Conservation (phyloP, 176 grass and related monocot genomes). For the Carex kokanica region DNA sequence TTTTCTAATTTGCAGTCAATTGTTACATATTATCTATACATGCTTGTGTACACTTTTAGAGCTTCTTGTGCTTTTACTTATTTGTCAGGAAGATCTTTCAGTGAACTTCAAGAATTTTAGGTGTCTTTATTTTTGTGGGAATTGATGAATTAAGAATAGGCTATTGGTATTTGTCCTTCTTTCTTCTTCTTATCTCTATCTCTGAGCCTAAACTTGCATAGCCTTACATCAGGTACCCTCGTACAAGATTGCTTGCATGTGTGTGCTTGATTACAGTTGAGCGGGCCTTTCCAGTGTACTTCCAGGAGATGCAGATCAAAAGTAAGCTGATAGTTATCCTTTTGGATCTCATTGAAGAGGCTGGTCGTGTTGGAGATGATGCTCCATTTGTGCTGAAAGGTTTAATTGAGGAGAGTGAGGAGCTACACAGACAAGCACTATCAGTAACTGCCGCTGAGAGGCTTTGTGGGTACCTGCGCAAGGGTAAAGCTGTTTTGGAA, state of each 20-base stretch:
- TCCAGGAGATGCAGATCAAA: constrained; percentile 83
- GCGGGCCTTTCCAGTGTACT: constrained; percentile 52
- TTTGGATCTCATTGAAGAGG: constrained; percentile 89
- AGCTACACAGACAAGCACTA: constrained; percentile 81
- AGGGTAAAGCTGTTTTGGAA: constrained; percentile 45
- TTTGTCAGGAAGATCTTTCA: background rate
- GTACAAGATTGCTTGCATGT: constrained; percentile 86
- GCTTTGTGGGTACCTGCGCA: constrained; percentile 57
- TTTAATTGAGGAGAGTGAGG: constrained; percentile 74
- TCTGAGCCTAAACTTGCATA: constrained; percentile 11
- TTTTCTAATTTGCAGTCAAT: background rate
- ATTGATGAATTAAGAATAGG: background rate
- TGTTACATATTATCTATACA: background rate
- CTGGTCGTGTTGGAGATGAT: constrained; percentile 74
- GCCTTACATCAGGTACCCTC: constrained; percentile 35
- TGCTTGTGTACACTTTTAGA: background rate
- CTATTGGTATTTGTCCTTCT: background rate
- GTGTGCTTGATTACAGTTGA: constrained; percentile 79
- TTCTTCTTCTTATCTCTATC: background rate
- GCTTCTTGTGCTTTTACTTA: background rate
- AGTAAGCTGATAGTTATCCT: constrained; percentile 78
- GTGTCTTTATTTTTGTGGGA: background rate
- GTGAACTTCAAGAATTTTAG: background rate
- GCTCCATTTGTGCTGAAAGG: constrained; percentile 79
- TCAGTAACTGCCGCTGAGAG: constrained; percentile 67